Evolutionary conservation across 2,329 filamentous ascomycete genomes (phyloP).

Genomic region (Fulvia fulva): DNA sequence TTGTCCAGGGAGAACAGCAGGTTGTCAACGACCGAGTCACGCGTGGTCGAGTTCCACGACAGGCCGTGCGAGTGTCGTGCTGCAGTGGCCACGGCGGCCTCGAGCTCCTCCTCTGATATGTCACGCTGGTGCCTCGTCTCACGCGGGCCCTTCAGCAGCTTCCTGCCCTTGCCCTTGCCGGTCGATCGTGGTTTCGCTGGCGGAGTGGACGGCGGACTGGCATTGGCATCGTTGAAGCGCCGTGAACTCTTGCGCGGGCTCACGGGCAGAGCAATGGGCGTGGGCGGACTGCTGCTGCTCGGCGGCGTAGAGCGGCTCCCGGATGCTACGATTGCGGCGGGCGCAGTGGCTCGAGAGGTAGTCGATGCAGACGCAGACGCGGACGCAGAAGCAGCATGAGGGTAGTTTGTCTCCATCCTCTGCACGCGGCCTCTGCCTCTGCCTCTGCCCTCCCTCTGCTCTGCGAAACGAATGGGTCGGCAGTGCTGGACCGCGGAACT

Average conservation of each 20-base stretch:
- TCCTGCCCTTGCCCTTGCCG: conserved; percentile 16
- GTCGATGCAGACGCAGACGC: not conserved
- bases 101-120: conserved; percentile 6
- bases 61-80: conserved; percentile 71
- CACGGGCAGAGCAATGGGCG: not conserved
- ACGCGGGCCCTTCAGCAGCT: conserved; percentile 10
- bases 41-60: conserved; percentile 71
- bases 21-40: conserved; percentile 90
- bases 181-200: conserved; percentile 6
- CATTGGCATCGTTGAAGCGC: conserved; percentile 3
- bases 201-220: conserved; percentile 7
- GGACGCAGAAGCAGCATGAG: conserved; percentile 2
- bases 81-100: not conserved
- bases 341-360: not conserved
- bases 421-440: not conserved
- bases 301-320: not conserved
- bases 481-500: not conserved
- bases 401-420: not conserved
- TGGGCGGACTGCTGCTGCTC: not conserved
- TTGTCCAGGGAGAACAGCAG: conserved; percentile 92
- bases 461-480: conserved; percentile 6
- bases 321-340: too few species aligned
- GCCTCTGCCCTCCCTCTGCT: too few species aligned
- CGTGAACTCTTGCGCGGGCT: conserved; percentile 1
- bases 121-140: conserved; percentile 1